Evolutionary conservation across 1,284 basidiomycete species (phyloP), one percentile per base, ranked within the genome.

Genomic region (Anthracocystis setariae): DNA sequence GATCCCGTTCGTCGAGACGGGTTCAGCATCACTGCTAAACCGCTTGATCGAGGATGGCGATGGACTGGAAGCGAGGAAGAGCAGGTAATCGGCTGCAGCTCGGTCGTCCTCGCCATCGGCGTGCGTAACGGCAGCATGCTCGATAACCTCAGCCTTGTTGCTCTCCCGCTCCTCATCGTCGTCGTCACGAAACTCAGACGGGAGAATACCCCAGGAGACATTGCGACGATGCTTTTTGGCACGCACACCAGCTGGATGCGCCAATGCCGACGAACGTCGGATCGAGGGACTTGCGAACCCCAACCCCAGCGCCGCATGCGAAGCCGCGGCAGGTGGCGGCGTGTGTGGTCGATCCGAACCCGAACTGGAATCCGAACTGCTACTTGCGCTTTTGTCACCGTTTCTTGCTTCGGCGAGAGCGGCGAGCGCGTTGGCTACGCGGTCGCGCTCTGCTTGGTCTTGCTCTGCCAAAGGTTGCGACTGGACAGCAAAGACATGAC

Each of bases 401-500:
- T 56, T 48, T 3, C 69, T 38, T 13, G 56, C 55, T 5, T 68
- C 70, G 5, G 65, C 70, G 21, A 68, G 37, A 2, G 46, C 60
- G 10, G 70, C 70, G 24, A 73, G 48, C 1, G 64, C 64, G 38
- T 18, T 68, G 18, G 72, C 72, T 3, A 74, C 72, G 1, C 68
- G 59, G 24, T 74, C 72, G 18, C 72, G 47, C 29, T 74, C 68
- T 44, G 33, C 50, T 23, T 70, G 66, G n/a, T 70, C 66, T 25
- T 73, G 71, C 20, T 66, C 54, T 23, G 24, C 47, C 44, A 25
- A 39, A 10, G 44, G 33, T n/a, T 50, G 61, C 1, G 40, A 45
- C n/a, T 57, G 52, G 0, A 62, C 5, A 0, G 48, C 56, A 18
- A 55, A 55, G 8, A 59, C 50, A 8, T 61, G 54, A 25, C 55